Evolutionary conservation across 768 basidiomycete genomes (phyloP).

Genomic region (Cyclocybe cylindracea): DNA sequence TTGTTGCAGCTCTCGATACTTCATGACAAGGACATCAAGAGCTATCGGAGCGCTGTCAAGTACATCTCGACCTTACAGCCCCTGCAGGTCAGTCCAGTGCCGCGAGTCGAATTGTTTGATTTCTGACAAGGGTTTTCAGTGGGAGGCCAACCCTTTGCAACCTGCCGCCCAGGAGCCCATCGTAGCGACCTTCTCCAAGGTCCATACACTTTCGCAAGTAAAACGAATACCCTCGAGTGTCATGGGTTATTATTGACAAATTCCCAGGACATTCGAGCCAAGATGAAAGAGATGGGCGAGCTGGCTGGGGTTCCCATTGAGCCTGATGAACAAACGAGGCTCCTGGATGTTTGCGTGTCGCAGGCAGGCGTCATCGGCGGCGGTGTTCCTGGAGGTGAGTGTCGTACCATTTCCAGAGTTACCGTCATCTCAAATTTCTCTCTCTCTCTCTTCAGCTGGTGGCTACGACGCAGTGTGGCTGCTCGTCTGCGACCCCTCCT

Average conservation of each 20-base stretch:
- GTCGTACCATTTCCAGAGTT: background rate
- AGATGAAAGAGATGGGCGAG: constrained; percentile 86
- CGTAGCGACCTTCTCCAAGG: constrained; percentile 58
- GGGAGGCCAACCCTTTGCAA: constrained; percentile 59
- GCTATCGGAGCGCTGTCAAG: constrained; percentile 59
- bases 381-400: constrained; percentile 93
- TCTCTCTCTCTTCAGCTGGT: constrained; percentile 60
- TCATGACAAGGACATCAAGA: constrained; percentile 44
- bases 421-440: constrained; percentile 1
- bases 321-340: constrained; percentile 79
- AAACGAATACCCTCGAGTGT: constrained; percentile 5
- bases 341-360: constrained; percentile 76
- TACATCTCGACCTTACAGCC: constrained; percentile 62
- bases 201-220: constrained; percentile 61
- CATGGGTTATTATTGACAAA: background rate
- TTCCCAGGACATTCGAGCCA: constrained; percentile 65
- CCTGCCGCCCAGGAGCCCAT: constrained; percentile 43
- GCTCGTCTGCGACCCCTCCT: constrained; percentile 67
- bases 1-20: constrained; percentile 53
- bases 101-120: background rate
- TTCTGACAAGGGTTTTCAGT: constrained; percentile 35
- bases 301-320: constrained; percentile 84
- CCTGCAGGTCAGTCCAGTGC: constrained; percentile 44
- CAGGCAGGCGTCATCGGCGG: constrained; percentile 89
- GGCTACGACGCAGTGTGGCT: constrained; percentile 98